Conservation (phyloP, 176 grass and related monocot genomes). For the sorghum (Sorghum bicolor) region Sorghum_bicolor_NCBIv3 NC_012875.2:42549501-42550000, state of each 20-base stretch:
- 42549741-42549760: conserved; percentile 81
- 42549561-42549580: neutral
- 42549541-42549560: neutral
- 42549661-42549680: no score
- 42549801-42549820: conserved; percentile 76
- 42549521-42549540: neutral
- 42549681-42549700: neutral
- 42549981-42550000: conserved; percentile 63
- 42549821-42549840: conserved; percentile 49
- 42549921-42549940: neutral
- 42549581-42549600: neutral
- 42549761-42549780: conserved; percentile 91
- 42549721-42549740: conserved; percentile 67
- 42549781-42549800: conserved; percentile 93
- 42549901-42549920: neutral
- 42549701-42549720: neutral
- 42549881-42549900: neutral
- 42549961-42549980: conserved; percentile 65
- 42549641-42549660: neutral
- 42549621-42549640: neutral
- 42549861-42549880: conserved; percentile 3
- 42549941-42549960: conserved; percentile 91
- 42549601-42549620: neutral
- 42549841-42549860: conserved; percentile 87
- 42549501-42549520: neutral